Conservation (phyloP, 2,329 filamentous ascomycete genomes). For the Penicillium sp. region DNA sequence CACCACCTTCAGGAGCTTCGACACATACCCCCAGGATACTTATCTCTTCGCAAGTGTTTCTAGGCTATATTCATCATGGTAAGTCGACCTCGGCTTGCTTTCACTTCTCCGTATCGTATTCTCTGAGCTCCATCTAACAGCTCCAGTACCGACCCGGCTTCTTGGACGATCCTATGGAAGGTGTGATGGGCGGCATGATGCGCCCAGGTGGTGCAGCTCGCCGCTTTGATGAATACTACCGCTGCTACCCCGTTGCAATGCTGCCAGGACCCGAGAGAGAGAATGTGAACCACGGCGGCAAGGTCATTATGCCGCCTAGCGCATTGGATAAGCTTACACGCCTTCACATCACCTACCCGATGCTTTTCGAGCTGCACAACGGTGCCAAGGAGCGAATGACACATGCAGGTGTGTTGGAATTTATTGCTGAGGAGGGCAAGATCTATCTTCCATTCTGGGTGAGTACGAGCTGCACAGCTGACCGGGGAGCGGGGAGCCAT, state of each 20-base stretch:
- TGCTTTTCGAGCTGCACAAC: constrained; percentile 95
- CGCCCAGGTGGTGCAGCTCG: constrained; percentile 55
- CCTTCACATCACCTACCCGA: constrained; percentile 93
- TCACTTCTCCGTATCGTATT: background rate
- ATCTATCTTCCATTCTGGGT: constrained; percentile 97
- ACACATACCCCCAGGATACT: background rate
- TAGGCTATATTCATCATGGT: constrained; percentile 24
- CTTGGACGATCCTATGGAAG: constrained; percentile 54
- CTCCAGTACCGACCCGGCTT: constrained; percentile 46
- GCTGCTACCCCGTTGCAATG: constrained; percentile 95
- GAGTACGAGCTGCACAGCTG: constrained; percentile 28
- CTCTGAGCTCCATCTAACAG: constrained; percentile 14
- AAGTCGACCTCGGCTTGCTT: constrained; percentile 1
- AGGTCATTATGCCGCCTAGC: constrained; percentile 95
- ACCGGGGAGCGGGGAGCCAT: background rate
- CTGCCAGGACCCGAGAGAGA: constrained; percentile 84
- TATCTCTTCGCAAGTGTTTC: background rate
- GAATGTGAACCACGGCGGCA: constrained; percentile 92
- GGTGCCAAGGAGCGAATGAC: constrained; percentile 76
- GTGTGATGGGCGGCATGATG: constrained; percentile 56
- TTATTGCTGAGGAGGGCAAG: constrained; percentile 94
- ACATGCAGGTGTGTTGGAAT: constrained; percentile 93
- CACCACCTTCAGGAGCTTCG: background rate
- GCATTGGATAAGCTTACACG: constrained; percentile 95
- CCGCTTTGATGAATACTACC: constrained; percentile 97